These are phyloP conservation scores for Fragosphaeria purpurea DNA, from an alignment of 2,329 filamentous ascomycete species.

Conservation along the genomic window DNA sequence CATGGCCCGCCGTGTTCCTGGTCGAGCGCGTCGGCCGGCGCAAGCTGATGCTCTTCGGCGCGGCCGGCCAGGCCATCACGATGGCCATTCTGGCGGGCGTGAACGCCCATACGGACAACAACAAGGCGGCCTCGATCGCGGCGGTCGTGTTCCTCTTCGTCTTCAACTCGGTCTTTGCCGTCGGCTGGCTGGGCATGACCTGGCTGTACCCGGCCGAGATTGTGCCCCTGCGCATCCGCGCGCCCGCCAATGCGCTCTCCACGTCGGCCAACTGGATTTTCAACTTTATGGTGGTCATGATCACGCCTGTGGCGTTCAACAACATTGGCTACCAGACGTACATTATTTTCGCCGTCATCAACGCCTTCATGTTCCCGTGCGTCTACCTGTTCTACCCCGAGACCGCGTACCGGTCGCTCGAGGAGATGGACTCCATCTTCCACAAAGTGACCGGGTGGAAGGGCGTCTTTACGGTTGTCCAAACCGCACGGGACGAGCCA, in stretches of 20 bases:
- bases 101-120: conserved; percentile 19
- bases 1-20: conserved; percentile 11
- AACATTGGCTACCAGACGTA: conserved; percentile 44
- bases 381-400: conserved; percentile 45
- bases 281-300: conserved; percentile 55
- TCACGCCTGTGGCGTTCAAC: conserved; percentile 48
- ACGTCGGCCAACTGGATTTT: conserved; percentile 51
- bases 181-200: conserved; percentile 43
- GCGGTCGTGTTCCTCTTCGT: conserved; percentile 34
- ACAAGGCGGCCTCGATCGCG: conserved; percentile 22
- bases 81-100: conserved; percentile 41
- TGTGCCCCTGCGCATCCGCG: conserved; percentile 39
- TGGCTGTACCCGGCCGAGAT: conserved; percentile 53
- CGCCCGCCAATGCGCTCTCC: conserved; percentile 47
- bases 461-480: conserved; percentile 32
- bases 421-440: conserved; percentile 58
- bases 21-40: conserved; percentile 15
- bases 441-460: conserved; percentile 39
- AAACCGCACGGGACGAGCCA: conserved; percentile 36
- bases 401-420: conserved; percentile 45
- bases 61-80: conserved; percentile 42
- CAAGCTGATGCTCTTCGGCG: conserved; percentile 32
- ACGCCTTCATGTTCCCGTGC: conserved; percentile 40
- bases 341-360: conserved; percentile 45
- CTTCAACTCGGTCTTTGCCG: conserved; percentile 43